Base-by-base conservation (phyloP, 805 yeast species). In the Yamadazyma laniorum region DNA sequence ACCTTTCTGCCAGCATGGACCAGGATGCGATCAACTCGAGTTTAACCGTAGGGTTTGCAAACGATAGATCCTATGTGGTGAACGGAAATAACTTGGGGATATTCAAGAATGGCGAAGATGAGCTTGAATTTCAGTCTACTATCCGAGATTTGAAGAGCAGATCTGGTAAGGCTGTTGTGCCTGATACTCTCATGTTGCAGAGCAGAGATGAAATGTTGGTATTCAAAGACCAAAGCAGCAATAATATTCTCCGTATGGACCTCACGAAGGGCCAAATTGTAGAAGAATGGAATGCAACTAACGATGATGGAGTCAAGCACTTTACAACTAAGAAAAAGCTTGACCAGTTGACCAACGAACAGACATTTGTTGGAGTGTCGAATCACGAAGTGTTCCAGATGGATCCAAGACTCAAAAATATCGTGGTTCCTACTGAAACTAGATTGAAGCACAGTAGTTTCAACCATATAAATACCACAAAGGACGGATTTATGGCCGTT, bases 71-170 rank as follows among this genome's bases (percentile, higher is more conserved):
- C 1, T 89, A 75, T 56, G 90, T 89, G 21, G 80, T 84, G 0
- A 77, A 95, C 48, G 95, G 89, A 12, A 67, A 85, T 56, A 78
- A 77, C 47, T 66, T 89, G 39, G 96, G 96, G 23, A 89, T 89
- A 4, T 87, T 88, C 63, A 82, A 73, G 50, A 74, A 80, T 14
- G 74, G 72, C 25, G 75, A 71, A 28, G 67, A 65, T 27, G 67
- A 59, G 2, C 59, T 88, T 34, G 75, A 79, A 40, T 87, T 75
- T 51, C 63, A 75, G 15, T 79, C 95, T 4, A 77, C 95, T 0
- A 84, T 89, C 42, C 75, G 75, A 29, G 72, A 79, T 45, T 56
- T 89, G 22, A 55, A 72, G 18, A 69, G 72, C 18, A 61, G 77
- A 9, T 54, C 69, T 4, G 85, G 86, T 8, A 66, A 72, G 18